Base-by-base conservation (phyloP, 139 green algal species). In the Gonium pectorale region DNA sequence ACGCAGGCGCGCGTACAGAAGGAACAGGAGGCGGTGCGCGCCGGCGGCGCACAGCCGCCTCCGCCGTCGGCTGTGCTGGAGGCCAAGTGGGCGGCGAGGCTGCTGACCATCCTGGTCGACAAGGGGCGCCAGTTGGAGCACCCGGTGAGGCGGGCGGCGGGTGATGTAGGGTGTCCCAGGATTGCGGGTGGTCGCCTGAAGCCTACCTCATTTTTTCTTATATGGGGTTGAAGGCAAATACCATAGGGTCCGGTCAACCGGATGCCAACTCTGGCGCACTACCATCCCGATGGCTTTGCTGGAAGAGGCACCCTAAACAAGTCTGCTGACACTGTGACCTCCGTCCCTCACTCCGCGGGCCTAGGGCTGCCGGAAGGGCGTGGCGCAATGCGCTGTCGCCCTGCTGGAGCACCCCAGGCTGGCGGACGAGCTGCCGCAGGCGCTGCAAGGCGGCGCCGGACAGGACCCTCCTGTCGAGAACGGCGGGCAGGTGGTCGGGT, bases 301-400 rank as follows among this genome's bases (percentile, higher is more conserved):
- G n/a, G n/a, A n/a, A n/a, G n/a, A n/a, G n/a, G n/a, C n/a, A n/a
- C n/a, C n/a, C n/a, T n/a, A n/a, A n/a, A n/a, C n/a, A n/a, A n/a
- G n/a, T n/a, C n/a, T n/a, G n/a, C n/a, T n/a, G n/a, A n/a, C n/a
- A n/a, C n/a, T n/a, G n/a, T n/a, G n/a, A n/a, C n/a, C n/a, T n/a
- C n/a, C n/a, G n/a, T n/a, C n/a, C n/a, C n/a, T n/a, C n/a, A n/a
- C n/a, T n/a, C n/a, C n/a, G n/a, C n/a, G n/a, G n/a, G n/a, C 26
- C 4, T 52, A 80, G 72, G 72, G 72, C 52, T 68, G 51, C 19
- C 72, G 72, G 35, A 80, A 80, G 72, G 52, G 52, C 52, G 19
- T 68, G 52, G 72, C 68, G 7, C 52, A 68, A 22, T 38, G 35
- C 35, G 72, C 37, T 2, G 52, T 62, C 5, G 72, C 72, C 22